A percentile compares a stretch with the other conserved stretches of the same genome.
Conservation (phyloP, 1,139 yeast species). For the Chernovozyma sophiae-reginae region DNA sequence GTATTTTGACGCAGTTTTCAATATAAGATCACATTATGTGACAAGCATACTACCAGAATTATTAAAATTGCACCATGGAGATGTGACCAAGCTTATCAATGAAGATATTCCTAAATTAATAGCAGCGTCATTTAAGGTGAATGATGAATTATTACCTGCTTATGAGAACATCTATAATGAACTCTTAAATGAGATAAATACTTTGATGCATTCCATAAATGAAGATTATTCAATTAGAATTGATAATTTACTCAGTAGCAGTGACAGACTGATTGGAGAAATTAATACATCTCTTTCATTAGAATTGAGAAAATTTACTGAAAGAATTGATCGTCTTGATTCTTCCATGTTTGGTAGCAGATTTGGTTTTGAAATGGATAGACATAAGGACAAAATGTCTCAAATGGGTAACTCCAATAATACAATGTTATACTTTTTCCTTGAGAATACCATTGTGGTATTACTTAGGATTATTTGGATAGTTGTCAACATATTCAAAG, state of each 20-base stretch:
- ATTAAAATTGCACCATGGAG: slow-evolving; percentile 15
- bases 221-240: slow-evolving; percentile 47
- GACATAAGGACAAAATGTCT: slow-evolving; percentile 16
- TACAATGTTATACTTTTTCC: slow-evolving; percentile 33
- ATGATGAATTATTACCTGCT: slow-evolving; percentile 34
- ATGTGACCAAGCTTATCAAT: slow-evolving; percentile 19
- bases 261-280: slow-evolving; percentile 78
- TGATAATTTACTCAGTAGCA: slow-evolving; percentile 62
- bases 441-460: slow-evolving; percentile 53
- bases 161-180: slow-evolving; percentile 33
- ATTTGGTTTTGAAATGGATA: slow-evolving; percentile 20
- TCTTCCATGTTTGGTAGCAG: slow-evolving; percentile 24
- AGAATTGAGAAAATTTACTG: slow-evolving; percentile 67
- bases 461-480: slow-evolving; percentile 70
- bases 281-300: slow-evolving; percentile 76
- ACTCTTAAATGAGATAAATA: slow-evolving; percentile 32
- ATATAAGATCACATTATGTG: slow-evolving; percentile 24
- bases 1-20: slow-evolving; percentile 9
- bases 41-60: slow-evolving; percentile 28
- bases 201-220: slow-evolving; percentile 35
- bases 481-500: slow-evolving; percentile 52
- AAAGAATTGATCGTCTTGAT: slow-evolving; percentile 58
- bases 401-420: slow-evolving; percentile 23
- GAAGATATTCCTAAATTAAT: slow-evolving; percentile 22
- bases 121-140: slow-evolving; percentile 23